A percentile compares a stretch with the other conserved stretches of the same genome.
Conservation (phyloP, 1,284 basidiomycete genomes). For the Athelia sp. region DNA sequence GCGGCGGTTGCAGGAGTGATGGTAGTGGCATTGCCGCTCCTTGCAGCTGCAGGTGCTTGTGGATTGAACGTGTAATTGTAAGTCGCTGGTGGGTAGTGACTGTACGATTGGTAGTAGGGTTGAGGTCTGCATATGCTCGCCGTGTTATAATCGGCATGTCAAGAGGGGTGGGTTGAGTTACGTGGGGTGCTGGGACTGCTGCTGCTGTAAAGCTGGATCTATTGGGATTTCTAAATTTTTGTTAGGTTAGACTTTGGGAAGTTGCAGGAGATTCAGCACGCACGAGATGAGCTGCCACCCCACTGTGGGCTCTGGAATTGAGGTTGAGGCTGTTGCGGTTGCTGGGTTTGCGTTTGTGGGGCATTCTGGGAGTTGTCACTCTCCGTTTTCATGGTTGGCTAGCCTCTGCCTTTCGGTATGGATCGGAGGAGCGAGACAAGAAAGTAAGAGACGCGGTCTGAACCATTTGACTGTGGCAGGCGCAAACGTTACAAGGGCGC, state of each 20-base stretch:
- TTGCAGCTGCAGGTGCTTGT: conserved; percentile 20
- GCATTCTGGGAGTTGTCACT: conserved; percentile 28
- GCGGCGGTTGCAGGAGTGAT: conserved; percentile 15
- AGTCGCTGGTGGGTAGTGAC: conserved; percentile 45
- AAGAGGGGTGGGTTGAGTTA: conserved; percentile 20
- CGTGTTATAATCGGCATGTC: conserved; percentile 7
- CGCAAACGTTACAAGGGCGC: no score
- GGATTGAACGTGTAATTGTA: conserved; percentile 46
- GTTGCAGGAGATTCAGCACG: conserved; percentile 11
- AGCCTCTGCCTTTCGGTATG: neutral
- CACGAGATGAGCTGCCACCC: conserved; percentile 33
- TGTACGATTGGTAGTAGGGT: conserved; percentile 41
- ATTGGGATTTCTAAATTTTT: conserved; percentile 54
- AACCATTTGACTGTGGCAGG: neutral
- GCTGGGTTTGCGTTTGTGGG: conserved; percentile 12
- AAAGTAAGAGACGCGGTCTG: neutral
- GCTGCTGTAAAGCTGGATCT: conserved; percentile 65
- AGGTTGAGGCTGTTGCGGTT: conserved; percentile 16
- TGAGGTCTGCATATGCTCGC: conserved; percentile 25
- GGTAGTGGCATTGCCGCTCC: conserved; percentile 17
- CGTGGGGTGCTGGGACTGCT: conserved; percentile 48
- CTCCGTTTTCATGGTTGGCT: conserved; percentile 28
- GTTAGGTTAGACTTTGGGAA: conserved; percentile 9
- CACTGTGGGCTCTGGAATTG: conserved; percentile 31
- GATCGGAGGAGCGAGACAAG: neutral